Evolutionary conservation across 331 rosid species (phyloP).

Genomic region (Arachis monticola): DNA sequence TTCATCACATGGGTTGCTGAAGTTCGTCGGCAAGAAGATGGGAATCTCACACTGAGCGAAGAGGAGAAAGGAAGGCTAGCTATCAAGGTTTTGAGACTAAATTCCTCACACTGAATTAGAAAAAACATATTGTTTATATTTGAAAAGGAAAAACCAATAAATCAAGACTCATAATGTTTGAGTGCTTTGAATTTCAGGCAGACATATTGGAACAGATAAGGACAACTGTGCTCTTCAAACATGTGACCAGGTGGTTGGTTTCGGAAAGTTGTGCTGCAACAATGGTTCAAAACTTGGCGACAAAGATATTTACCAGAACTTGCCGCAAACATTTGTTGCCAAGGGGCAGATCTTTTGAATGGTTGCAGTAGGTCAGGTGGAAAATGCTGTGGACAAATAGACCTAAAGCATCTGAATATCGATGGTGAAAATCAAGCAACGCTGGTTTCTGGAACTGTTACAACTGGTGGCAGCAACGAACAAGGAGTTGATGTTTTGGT

Average conservation of each 20-base stretch:
- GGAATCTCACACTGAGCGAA: slow-evolving; percentile 63
- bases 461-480: slow-evolving; percentile 49
- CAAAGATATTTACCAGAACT: slow-evolving; percentile 50
- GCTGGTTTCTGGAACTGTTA: slow-evolving; percentile 74
- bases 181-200: slow-evolving; percentile 68
- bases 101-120: slow-evolving; percentile 26
- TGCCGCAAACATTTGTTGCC: slow-evolving; percentile 66
- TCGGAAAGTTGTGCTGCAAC: slow-evolving; percentile 48
- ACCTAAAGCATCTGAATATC: slow-evolving; percentile 51
- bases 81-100: slow-evolving; percentile 63
- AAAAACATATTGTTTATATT: not conserved
- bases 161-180: slow-evolving; percentile 23
- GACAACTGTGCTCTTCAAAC: slow-evolving; percentile 65
- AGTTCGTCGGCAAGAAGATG: slow-evolving; percentile 84
- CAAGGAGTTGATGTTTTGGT: slow-evolving; percentile 76
- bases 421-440: slow-evolving; percentile 56
- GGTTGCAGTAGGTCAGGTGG: slow-evolving; percentile 41
- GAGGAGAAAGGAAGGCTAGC: slow-evolving; percentile 88
- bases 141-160: slow-evolving; percentile 27
- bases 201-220: slow-evolving; percentile 70
- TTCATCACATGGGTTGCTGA: slow-evolving; percentile 89
- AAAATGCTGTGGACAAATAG: slow-evolving; percentile 54
- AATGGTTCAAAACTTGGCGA: slow-evolving; percentile 35
- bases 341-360: slow-evolving; percentile 64
- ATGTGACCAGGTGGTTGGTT: slow-evolving; percentile 60